Evolutionary conservation across 129 eudicot genomes (phyloP).

Genomic region (Centaurea solstitialis): DNA sequence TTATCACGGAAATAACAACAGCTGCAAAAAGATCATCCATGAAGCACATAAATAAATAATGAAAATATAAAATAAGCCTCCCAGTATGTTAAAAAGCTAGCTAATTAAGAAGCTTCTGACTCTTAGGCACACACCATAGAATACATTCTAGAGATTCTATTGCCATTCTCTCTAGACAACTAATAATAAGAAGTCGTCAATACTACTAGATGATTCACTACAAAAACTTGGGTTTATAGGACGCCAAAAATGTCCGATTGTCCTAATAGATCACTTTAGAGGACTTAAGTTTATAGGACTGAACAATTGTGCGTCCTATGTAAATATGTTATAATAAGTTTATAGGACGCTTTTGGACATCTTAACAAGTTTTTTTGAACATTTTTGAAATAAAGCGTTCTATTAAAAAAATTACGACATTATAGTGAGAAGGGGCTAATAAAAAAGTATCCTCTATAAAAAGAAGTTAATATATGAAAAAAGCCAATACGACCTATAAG

Average conservation of each 20-base stretch:
- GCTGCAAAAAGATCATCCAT: slow-evolving; percentile 43
- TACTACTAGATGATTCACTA: not conserved
- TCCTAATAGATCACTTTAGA: not conserved
- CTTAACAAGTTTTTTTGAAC: not conserved
- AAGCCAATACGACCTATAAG: not conserved
- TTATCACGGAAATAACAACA: slow-evolving; percentile 82
- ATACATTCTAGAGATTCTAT: not conserved
- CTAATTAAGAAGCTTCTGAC: not conserved
- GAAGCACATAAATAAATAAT: slow-evolving; percentile 10
- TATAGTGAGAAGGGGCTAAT: not conserved
- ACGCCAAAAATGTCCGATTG: not conserved
- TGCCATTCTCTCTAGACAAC: not conserved
- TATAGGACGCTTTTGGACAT: not conserved
- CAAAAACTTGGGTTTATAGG: not conserved
- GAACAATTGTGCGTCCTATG: not conserved
- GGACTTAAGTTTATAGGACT: not conserved
- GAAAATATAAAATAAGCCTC: not conserved
- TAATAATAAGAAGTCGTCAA: not conserved
- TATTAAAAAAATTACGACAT: not conserved
- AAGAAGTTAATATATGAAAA: not conserved
- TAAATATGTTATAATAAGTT: not conserved
- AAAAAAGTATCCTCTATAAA: not conserved
- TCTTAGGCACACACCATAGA: not conserved
- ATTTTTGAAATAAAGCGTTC: too few relatives aligned
- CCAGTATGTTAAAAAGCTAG: too few relatives aligned